A percentile compares a stretch with the other conserved stretches of the same genome.
These are phyloP conservation scores for Plasmodium relictum DNA, from an alignment of 169 alveolate species.

Conservation along the genomic window DNA sequence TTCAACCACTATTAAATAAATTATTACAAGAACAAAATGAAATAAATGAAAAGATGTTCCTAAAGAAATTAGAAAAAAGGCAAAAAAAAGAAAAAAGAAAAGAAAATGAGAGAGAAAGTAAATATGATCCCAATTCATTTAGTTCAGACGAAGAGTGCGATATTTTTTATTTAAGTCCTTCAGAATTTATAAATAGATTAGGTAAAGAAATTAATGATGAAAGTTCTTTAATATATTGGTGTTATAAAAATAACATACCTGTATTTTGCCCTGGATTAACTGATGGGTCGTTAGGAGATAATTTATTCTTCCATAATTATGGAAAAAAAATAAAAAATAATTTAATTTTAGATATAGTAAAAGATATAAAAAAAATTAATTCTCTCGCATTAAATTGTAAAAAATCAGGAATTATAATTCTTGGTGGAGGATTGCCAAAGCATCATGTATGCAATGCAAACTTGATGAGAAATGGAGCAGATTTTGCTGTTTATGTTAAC, in stretches of 20 bases:
- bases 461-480: slow-evolving; percentile 99
- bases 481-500: slow-evolving; percentile 97
- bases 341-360: slow-evolving; percentile 94
- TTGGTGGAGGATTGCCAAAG: slow-evolving; percentile 99
- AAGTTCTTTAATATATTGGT: slow-evolving; percentile 97
- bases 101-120: neutral
- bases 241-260: slow-evolving; percentile 98
- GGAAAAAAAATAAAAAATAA: slow-evolving; percentile 82
- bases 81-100: neutral
- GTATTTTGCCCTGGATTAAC: slow-evolving; percentile 99
- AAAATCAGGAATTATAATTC: slow-evolving; percentile 96
- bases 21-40: slow-evolving; percentile 92
- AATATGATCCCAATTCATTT: neutral
- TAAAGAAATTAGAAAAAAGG: slow-evolving; percentile 38
- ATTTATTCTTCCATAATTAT: slow-evolving; percentile 92
- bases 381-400: slow-evolving; percentile 94
- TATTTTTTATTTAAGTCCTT: slow-evolving; percentile 91
- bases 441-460: slow-evolving; percentile 99
- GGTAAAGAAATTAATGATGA: slow-evolving; percentile 97
- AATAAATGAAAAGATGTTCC: slow-evolving; percentile 75
- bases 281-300: slow-evolving; percentile 99
- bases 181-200: slow-evolving; percentile 92
- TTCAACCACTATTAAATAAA: slow-evolving; percentile 95
- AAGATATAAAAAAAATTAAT: slow-evolving; percentile 95
- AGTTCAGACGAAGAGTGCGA: slow-evolving; percentile 80